phyloP scores from a whole-genome alignment of 768 basidiomycete genomes.

The Hypsizygus marmoreus region DNA sequence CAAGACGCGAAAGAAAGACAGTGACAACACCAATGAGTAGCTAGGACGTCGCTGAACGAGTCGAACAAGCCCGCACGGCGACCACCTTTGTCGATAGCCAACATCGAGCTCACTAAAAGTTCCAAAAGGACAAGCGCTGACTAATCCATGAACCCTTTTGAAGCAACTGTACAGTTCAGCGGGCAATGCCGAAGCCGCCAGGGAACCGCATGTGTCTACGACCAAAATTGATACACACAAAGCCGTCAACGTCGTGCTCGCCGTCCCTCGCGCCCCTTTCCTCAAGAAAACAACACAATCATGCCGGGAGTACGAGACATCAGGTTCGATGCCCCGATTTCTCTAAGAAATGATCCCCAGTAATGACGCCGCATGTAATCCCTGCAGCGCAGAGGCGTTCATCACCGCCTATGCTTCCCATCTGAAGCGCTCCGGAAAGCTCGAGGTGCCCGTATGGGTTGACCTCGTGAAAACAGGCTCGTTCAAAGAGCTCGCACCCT shows the following conservation, averaged over 20 bases:
- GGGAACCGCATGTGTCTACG: slow-evolving; percentile 17
- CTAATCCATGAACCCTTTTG: slow-evolving; percentile 19
- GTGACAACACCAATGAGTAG: too few species aligned
- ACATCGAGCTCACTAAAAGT: too few species aligned
- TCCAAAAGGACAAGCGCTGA: slow-evolving; percentile 17
- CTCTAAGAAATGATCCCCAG: slow-evolving; percentile 7
- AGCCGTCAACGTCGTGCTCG: slow-evolving; percentile 50
- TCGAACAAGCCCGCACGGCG: too few species aligned
- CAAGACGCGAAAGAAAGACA: too few species aligned
- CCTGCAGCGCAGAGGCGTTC: slow-evolving; percentile 84
- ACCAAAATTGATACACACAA: slow-evolving; percentile 45
- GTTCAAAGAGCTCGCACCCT: slow-evolving; percentile 97
- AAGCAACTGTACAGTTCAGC: slow-evolving; percentile 44
- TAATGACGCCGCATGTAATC: slow-evolving; percentile 21
- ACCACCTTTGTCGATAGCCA: too few species aligned
- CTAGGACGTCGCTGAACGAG: too few species aligned
- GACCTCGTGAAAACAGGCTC: slow-evolving; percentile 98
- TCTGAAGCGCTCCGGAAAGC: slow-evolving; percentile 97
- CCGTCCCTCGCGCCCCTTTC: slow-evolving; percentile 45
- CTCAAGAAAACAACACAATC: slow-evolving; percentile 51
- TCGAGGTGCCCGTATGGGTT: slow-evolving; percentile 98
- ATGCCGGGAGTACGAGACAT: slow-evolving; percentile 87
- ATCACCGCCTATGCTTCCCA: slow-evolving; percentile 94
- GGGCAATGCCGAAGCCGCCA: slow-evolving; percentile 42
- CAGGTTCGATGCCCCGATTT: slow-evolving; percentile 46